Evolutionary conservation across 768 basidiomycete genomes (phyloP), one percentile per base, ranked within the genome.

Genomic region (Leccinum longicurvipes): DNA sequence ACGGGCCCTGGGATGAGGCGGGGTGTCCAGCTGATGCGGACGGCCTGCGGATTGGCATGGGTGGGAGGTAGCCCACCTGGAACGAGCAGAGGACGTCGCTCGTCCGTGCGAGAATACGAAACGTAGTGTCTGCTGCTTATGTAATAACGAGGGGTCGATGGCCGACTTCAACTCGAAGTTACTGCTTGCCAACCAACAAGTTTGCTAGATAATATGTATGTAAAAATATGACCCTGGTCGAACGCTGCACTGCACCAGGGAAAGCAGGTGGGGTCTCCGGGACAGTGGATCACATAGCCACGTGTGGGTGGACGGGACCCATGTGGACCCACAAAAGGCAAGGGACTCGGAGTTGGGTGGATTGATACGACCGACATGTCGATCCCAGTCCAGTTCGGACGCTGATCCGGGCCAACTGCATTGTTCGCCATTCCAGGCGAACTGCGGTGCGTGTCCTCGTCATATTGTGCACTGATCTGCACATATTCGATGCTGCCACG

Each of bases 31-130:
- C 74, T 53, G 82, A 79, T 9, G 83, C 84, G 53, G 87, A 87
- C 25, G 83, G 77, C 60, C 86, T 79, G 63, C 87, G 83, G 59
- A 77, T 76, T 69, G 82, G 82, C 68, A 75, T 78, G 56, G 60
- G 61, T 62, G 56, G n/a, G 46, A 41, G 24, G 53, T 55, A 63
- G 66, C 68, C 71, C 60, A 61, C 51, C 54, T 57, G 66, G 68
- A 47, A 46, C 47, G 36, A 36, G 36, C 36, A 36, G 34, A 41
- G 55, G 51, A 42, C 31, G 51, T 60, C 36, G 47, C 53, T 53
- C 55, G 66, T 55, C 48, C 60, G 66, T 60, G 66, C 52, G 66
- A 61, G 59, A 65, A 54, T 60, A 46, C 54, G 55, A 57, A 48
- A 52, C 25, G 7, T 7, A 39, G 32, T 24, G 48, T 42, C 45